Evolutionary conservation across 2,329 filamentous ascomycete species (phyloP).

Genomic region (Lasiodiplodia gonubiensis): DNA sequence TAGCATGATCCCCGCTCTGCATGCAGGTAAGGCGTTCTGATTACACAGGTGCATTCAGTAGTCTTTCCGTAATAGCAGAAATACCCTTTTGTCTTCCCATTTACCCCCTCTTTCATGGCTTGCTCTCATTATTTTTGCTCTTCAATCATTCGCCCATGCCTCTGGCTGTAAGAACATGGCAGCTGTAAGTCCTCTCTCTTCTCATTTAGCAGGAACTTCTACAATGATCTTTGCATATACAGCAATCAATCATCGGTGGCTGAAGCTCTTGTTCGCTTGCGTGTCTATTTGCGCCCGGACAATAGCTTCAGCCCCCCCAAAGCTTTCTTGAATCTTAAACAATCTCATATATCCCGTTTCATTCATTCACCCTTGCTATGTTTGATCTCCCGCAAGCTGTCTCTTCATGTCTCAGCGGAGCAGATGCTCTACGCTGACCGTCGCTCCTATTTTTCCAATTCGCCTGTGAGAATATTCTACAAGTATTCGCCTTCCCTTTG

Average conservation of each 20-base stretch:
- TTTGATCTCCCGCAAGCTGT: neutral
- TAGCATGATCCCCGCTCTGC: slow-evolving; percentile 4
- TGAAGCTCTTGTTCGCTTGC: neutral
- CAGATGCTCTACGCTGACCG: neutral
- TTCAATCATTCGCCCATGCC: neutral
- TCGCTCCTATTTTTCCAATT: neutral
- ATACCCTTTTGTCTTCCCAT: slow-evolving; percentile 21
- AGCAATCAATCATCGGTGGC: neutral
- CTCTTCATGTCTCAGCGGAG: neutral
- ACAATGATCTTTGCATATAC: neutral
- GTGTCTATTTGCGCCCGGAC: neutral
- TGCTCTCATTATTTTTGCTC: neutral
- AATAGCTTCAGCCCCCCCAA: neutral
- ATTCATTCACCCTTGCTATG: neutral
- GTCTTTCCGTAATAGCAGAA: slow-evolving; percentile 21
- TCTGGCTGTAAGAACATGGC: neutral
- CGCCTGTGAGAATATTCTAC: neutral
- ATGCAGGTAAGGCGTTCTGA: slow-evolving; percentile 16
- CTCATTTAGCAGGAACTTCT: too few species aligned
- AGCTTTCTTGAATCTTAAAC: neutral
- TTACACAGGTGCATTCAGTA: neutral
- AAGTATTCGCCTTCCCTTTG: neutral
- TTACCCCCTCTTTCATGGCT: neutral
- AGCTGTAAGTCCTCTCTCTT: neutral
- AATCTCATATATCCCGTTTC: neutral